Base-by-base conservation (phyloP, 2,329 filamentous ascomycete genomes). In the Nannizziopsis arthrosporioides region DNA sequence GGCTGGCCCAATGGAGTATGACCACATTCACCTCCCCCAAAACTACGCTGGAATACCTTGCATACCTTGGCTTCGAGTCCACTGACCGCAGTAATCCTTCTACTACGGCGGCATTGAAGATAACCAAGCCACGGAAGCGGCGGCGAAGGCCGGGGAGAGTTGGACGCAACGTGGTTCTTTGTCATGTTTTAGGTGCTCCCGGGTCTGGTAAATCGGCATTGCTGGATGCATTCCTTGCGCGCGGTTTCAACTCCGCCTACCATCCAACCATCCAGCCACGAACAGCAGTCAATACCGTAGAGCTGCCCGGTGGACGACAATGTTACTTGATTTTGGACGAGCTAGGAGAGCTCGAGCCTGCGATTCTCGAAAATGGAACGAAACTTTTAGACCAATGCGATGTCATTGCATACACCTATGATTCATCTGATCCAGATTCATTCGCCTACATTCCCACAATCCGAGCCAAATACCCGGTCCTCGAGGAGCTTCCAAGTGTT, bases 1-100 rank as follows among this genome's bases (percentile, higher is more conserved):
- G 92, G 92, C 77, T 98, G 34, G 92, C 92, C 3, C 92, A 98
- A 60, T 98, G 92, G 92, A 95, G 89, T 63, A 98, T 98, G 92
- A 98, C 92, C 0, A 98, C 92, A 0, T 98, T 96, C 59, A 80
- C 93, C 51, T 89, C 93, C 49, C 90, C 92, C 10, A 93, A 92
- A 62, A 95, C 87, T 0, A 96, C 92, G 0, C 75, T 98, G 3
- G 89, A 93, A 57, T 98, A 98, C 63, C 79, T 98, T 2, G 92
- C 92, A 2, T 95, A 95, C 62, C 80, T 98, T 1, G 92, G 92
- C 1, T 98, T 95, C 59, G 92, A 96, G 62, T 82, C 85, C 2
- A 72, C 79, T 1, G 84, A 84, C 56, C 68, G 71, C 49, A 72
- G 77, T n/a, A 84, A 83, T 50, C 82, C 84, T 35, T 81, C 82